phyloP scores from a whole-genome alignment of 129 eudicot genomes.

The Tagetes erecta region DNA sequence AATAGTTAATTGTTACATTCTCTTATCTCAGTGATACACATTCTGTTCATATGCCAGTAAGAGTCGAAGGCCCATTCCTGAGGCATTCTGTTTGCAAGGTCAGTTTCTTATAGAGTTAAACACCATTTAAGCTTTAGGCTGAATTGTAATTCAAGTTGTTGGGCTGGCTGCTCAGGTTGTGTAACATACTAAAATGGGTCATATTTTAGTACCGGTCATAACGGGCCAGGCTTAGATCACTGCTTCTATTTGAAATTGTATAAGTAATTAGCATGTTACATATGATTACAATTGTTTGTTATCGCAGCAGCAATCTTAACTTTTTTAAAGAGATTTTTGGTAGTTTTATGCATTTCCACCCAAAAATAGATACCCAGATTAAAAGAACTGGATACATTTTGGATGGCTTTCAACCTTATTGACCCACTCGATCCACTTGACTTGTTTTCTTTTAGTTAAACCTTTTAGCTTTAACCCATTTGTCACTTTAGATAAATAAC shows the following conservation, averaged over 20 bases:
- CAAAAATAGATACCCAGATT: too few species aligned
- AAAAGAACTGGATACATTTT: background rate
- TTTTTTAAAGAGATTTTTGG: background rate
- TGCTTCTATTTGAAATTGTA: background rate
- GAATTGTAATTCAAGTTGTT: background rate
- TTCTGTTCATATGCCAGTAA: conserved; percentile 67
- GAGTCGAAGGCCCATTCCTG: conserved; percentile 82
- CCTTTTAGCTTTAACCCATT: background rate
- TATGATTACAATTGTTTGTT: background rate
- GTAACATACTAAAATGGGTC: background rate
- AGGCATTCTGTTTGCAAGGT: conserved; percentile 76
- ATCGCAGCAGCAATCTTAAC: background rate
- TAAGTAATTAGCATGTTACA: background rate
- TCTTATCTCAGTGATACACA: conserved; percentile 56
- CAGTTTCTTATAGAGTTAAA: conserved; percentile 22
- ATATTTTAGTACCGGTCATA: background rate
- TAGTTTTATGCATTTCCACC: background rate
- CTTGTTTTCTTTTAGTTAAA: background rate
- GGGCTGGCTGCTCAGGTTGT: background rate
- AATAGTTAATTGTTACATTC: conserved; percentile 17
- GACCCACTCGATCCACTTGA: background rate
- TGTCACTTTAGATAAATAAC: background rate
- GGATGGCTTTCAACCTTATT: background rate
- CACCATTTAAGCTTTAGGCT: background rate
- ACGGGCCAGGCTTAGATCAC: too few species aligned